These are phyloP conservation scores for Leptomonas pyrrhocoris DNA, from an alignment of 208 protist species.

Conservation along the genomic window DNA sequence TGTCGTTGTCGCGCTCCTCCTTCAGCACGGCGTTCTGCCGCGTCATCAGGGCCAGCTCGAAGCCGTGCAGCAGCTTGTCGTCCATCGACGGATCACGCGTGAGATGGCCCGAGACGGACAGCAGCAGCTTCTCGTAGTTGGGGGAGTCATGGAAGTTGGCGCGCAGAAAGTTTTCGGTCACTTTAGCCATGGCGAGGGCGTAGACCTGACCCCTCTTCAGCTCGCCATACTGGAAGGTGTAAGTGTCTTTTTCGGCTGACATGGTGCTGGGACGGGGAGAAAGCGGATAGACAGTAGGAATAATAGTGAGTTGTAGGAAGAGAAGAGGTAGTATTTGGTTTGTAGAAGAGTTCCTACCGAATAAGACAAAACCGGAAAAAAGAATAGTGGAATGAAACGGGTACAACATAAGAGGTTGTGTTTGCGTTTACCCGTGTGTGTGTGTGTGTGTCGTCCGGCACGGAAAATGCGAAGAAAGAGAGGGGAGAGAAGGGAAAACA, in stretches of 20 bases:
- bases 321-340: too few species aligned
- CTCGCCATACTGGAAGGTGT: slow-evolving; percentile 83
- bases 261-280: slow-evolving; percentile 14
- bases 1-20: slow-evolving; percentile 69
- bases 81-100: slow-evolving; percentile 36
- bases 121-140: slow-evolving; percentile 63
- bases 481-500: too few species aligned
- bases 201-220: slow-evolving; percentile 52
- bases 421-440: too few species aligned
- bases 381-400: not conserved
- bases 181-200: slow-evolving; percentile 68
- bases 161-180: slow-evolving; percentile 65
- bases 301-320: not conserved
- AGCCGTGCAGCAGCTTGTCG: slow-evolving; percentile 41
- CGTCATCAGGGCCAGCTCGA: slow-evolving; percentile 51
- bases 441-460: too few species aligned
- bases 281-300: not conserved
- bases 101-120: slow-evolving; percentile 51
- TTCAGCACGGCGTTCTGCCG: slow-evolving; percentile 62
- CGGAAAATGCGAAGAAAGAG: too few species aligned
- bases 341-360: too few species aligned
- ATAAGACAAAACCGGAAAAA: not conserved
- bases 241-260: slow-evolving; percentile 47
- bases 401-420: too few species aligned
- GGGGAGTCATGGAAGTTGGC: slow-evolving; percentile 49